Percentiles rank a stretch among this genome's conserved stretches.
Conservation (phyloP, 1,284 basidiomycete species). For the Lentinula novae-zelandiae region DNA sequence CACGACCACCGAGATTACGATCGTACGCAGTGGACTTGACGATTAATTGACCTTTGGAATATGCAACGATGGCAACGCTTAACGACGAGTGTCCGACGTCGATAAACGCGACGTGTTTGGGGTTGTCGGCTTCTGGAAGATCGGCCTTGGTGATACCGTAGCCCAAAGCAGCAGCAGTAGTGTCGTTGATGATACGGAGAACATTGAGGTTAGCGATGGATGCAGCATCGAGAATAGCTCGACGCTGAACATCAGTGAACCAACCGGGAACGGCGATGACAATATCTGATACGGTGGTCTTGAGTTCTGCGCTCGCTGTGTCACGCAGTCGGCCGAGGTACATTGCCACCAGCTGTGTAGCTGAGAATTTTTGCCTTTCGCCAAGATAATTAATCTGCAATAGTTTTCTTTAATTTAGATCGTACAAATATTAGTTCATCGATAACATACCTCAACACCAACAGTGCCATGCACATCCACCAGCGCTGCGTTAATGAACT, state of each 20-base stretch:
- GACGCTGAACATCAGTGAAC: conserved; percentile 90
- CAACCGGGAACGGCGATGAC: conserved; percentile 93
- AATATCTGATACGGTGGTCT: conserved; percentile 80
- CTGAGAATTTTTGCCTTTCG: conserved; percentile 73
- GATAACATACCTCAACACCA: conserved; percentile 70
- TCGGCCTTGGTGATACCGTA: conserved; percentile 97
- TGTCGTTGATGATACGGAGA: conserved; percentile 93
- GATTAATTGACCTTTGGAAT: conserved; percentile 86
- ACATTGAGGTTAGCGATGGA: conserved; percentile 84
- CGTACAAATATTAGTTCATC: conserved; percentile 9
- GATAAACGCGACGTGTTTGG: conserved; percentile 86
- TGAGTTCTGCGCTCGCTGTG: conserved; percentile 80
- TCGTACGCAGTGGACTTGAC: conserved; percentile 89
- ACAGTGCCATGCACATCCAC: conserved; percentile 80
- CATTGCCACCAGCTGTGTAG: conserved; percentile 83
- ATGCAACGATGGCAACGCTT: conserved; percentile 83
- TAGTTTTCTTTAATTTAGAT: conserved; percentile 8
- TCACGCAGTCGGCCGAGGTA: conserved; percentile 89
- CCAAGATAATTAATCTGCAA: conserved; percentile 82
- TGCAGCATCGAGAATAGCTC: conserved; percentile 85
- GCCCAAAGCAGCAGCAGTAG: conserved; percentile 88
- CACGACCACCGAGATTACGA: conserved; percentile 87
- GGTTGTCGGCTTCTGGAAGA: conserved; percentile 78
- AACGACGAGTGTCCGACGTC: conserved; percentile 91
- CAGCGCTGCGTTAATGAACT: conserved; percentile 82